Percentiles rank a stretch among this genome's conserved stretches.
Evolutionary conservation across 2,329 filamentous ascomycete genomes (phyloP).

Genomic region (Aspergillus terreus): DNA sequence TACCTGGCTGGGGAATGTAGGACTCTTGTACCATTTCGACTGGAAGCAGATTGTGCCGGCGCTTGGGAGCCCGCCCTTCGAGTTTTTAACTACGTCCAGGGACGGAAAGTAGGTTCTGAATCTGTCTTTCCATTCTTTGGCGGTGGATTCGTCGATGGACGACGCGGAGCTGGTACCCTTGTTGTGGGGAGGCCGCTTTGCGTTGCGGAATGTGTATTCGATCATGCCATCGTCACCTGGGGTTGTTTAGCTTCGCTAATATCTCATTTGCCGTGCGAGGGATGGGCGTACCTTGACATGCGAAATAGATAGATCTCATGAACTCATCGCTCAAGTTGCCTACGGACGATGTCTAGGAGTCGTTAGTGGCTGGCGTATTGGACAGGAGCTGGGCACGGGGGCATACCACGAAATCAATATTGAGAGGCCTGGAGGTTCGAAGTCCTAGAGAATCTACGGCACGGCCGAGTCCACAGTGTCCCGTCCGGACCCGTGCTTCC

Average conservation of each 20-base stretch:
- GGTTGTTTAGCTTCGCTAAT: conserved; percentile 1
- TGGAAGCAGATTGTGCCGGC: conserved; percentile 83
- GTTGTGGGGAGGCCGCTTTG: conserved; percentile 19
- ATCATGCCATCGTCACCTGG: conserved; percentile 46
- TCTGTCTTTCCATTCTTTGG: conserved; percentile 45
- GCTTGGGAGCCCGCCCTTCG: conserved; percentile 58
- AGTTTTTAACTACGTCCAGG: conserved; percentile 61
- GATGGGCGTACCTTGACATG: conserved; percentile 48
- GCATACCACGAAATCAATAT: conserved; percentile 70
- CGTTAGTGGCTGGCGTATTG: conserved; percentile 6
- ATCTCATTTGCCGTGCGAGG: not conserved
- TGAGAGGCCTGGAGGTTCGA: conserved; percentile 50
- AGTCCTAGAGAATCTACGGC: conserved; percentile 64
- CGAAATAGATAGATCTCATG: conserved; percentile 57
- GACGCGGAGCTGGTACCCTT: conserved; percentile 42
- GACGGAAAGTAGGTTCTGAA: conserved; percentile 82
- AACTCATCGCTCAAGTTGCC: conserved; percentile 70
- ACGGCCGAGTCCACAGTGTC: conserved; percentile 69
- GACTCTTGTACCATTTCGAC: conserved; percentile 65
- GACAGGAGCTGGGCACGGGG: not conserved
- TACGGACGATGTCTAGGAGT: conserved; percentile 67
- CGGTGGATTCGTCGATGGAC: conserved; percentile 28
- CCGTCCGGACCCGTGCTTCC: conserved; percentile 53
- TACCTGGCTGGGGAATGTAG: conserved; percentile 66
- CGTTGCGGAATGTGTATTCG: conserved; percentile 39